Evolutionary conservation across 148 eudicot genomes (phyloP).

Genomic region (Chenopodium formosanum): DNA sequence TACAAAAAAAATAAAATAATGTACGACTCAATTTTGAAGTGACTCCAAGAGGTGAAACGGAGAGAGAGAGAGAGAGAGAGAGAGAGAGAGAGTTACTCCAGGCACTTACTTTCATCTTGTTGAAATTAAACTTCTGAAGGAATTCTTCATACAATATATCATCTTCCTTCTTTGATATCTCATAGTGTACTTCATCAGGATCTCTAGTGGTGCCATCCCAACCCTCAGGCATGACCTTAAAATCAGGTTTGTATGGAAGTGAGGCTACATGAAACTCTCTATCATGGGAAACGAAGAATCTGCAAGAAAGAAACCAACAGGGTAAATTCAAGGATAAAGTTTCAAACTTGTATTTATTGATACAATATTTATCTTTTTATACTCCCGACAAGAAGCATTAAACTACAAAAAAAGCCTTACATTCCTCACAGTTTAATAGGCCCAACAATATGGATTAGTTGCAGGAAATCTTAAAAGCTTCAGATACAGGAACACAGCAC

Average conservation of each 20-base stretch:
- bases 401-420: not conserved
- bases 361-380: not conserved
- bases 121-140: conserved; percentile 71
- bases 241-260: conserved; percentile 90
- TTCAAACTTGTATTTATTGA: not conserved
- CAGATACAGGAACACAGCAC: not conserved
- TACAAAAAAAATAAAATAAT: no score
- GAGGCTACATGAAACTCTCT: conserved; percentile 88
- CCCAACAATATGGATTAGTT: not conserved
- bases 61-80: not conserved
- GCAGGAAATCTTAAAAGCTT: not conserved
- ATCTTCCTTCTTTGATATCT: conserved; percentile 93
- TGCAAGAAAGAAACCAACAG: conserved; percentile 32
- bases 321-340: not conserved
- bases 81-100: not conserved
- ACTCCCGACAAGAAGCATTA: not conserved
- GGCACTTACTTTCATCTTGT: conserved; percentile 73
- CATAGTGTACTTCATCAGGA: conserved; percentile 95
- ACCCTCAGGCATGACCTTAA: conserved; percentile 98
- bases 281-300: conserved; percentile 77
- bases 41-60: not conserved
- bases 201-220: conserved; percentile 96
- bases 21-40: not conserved
- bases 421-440: not conserved
- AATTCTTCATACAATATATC: conserved; percentile 74